phyloP scores from a whole-genome alignment of 202 grass and related monocot species.

The Musa balbisiana region DNA sequence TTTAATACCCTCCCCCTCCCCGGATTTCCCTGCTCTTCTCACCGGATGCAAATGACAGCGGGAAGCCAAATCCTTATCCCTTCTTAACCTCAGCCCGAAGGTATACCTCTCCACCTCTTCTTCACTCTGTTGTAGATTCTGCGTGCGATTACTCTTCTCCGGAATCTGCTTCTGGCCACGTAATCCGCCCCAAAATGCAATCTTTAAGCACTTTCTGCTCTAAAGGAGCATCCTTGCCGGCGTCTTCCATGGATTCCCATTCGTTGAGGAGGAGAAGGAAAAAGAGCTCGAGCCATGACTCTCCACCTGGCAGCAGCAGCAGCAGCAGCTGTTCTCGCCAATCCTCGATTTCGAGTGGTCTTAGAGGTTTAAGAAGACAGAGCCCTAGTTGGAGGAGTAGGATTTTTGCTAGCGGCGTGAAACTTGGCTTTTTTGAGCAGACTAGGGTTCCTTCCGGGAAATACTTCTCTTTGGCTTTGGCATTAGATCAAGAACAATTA shows the following conservation, averaged over 20 bases:
- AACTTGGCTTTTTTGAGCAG: constrained; percentile 8
- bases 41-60: no score
- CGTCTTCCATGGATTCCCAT: neutral
- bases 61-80: no score
- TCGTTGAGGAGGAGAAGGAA: constrained; percentile 20
- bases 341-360: neutral
- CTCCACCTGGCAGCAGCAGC: neutral
- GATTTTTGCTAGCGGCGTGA: neutral
- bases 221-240: constrained; percentile 7
- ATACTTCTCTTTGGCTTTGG: constrained; percentile 14
- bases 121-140: neutral
- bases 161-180: neutral
- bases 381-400: neutral
- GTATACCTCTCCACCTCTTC: no score
- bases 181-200: constrained; percentile 20
- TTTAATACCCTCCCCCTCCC: no score
- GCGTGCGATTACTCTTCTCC: neutral
- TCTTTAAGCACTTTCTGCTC: constrained; percentile 21
- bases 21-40: no score
- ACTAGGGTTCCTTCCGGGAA: constrained; percentile 6
- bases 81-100: no score
- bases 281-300: neutral
- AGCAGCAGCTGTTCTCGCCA: neutral
- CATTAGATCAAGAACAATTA: constrained; percentile 11
- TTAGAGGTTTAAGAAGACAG: neutral